Evolutionary conservation across 257 asterid species (phyloP), one percentile per base, ranked within the genome.

Genomic region (Solanum sitiens): DNA sequence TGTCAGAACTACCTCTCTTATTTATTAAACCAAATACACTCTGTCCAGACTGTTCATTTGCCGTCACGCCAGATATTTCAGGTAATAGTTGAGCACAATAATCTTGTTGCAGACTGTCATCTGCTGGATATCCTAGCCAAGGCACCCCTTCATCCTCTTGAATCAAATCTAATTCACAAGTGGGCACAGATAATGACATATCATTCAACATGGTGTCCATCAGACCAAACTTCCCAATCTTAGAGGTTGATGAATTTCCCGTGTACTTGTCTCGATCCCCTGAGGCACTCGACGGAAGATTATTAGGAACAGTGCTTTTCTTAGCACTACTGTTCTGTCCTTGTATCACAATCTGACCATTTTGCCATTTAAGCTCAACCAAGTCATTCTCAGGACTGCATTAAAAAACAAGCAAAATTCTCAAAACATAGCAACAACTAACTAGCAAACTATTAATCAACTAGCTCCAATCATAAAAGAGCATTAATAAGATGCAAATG

Each of bases 281-380:
- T 71, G 89, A 83, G 11, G 86, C 13, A 67, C 89, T 89, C 12
- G 89, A 89, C 7, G 83, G 87, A 44, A 87, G 79, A 79, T 75
- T 86, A 86, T 87, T 88, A 79, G 50, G 50, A 74, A 59, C 13
- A 84, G 91, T 92, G 85, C 67, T 92, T 86, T 87, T 90, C 59
- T 93, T 84, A 67, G 73, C 86, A 87, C 94, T 91, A 87, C 90
- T 90, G n/a, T 96, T 89, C 75, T 93, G 99, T 8, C 96, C 95
- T 89, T 95, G 98, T 93, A 92, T 91, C 92, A 89, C 79, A 87
- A 96, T 82, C 91, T 93, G 98, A 70, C 99, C 99, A 89, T 96
- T 95, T 76, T 95, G 95, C 96, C 98, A 96, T 20, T 95, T 93
- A 15, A 97, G 92, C 92, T 97, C 99, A 87, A 93, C 92, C 70